Base-by-base conservation (phyloP, 352 stramenopile species). In the Phytopythium helicoides region DNA sequence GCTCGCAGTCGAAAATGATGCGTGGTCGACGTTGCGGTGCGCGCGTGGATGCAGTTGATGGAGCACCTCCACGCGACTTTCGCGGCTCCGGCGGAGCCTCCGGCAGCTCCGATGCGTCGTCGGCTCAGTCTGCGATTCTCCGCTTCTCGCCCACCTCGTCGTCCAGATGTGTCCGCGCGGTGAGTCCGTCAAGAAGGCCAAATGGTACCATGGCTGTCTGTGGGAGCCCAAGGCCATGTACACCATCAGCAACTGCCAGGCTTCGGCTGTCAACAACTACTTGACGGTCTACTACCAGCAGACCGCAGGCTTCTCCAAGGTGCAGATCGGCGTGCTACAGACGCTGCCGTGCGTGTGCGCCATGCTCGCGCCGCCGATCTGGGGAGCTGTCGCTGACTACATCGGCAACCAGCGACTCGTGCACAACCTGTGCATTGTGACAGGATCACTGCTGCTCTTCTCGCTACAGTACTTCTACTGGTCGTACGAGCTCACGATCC, bases 201-300 rank as follows among this genome's bases (percentile, higher is more conserved):
- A 48, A 16, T 41, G 41, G 34, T 31, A 54, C 18, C 42, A 54
- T 35, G 44, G 53, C 40, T 56, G 40, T 12, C 41, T 76, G 54
- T 79, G 74, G 73, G 75, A 86, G 49, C 69, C 81, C 50, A 94
- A 94, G 62, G 64, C 71, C 64, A 88, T 90, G 77, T 92, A 89
- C 72, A 65, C 73, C 47, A 39, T 90, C 41, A 83, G 65, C 64
- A 80, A 70, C 21, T 68, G 73, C 36, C 82, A 69, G 54, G 66
- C 68, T 39, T 92, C 81, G 60, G 71, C 81, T 33, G 67, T 88
- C 48, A 54, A 78, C 42, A 92, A 92, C 62, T 94, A 86, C 59
- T 56, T 94, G 35, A 71, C 71, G 18, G 65, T 92, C 19, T 92
- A 81, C 64, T 89, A 73, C 64, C 68, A 92, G 58, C 66, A 88